Conservation (phyloP, 2,329 filamentous ascomycete species). For the Cercospora janseana region DNA sequence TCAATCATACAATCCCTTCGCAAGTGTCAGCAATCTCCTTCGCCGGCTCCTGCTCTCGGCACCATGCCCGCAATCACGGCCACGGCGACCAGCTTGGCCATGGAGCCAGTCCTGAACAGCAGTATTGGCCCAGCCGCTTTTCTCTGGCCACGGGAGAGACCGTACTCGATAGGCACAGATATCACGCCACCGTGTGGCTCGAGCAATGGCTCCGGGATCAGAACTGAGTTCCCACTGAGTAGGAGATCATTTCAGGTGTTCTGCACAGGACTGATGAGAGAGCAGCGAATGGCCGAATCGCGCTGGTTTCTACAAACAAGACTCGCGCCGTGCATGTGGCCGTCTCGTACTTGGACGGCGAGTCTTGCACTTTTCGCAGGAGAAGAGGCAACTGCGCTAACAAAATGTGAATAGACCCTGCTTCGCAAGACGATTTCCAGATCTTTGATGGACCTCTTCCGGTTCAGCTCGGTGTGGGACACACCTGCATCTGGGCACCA, state of each 20-base stretch:
- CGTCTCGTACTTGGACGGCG: conserved; percentile 52
- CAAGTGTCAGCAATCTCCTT: too few species aligned
- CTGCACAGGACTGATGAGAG: not conserved
- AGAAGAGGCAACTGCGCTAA: not conserved
- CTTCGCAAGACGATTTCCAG: conserved; percentile 42
- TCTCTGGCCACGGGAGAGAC: conserved; percentile 59
- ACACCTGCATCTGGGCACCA: conserved; percentile 47
- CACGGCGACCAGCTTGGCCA: not conserved
- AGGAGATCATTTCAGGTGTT: conserved; percentile 23
- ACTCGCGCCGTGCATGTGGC: conserved; percentile 56
- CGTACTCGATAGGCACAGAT: conserved; percentile 55
- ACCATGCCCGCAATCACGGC: too few species aligned
- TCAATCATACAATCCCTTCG: too few species aligned
- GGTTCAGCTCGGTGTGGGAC: conserved; percentile 45
- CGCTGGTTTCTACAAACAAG: conserved; percentile 58
- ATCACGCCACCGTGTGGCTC: conserved; percentile 60
- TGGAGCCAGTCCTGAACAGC: not conserved
- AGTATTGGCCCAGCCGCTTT: conserved; percentile 36
- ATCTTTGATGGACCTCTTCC: conserved; percentile 35
- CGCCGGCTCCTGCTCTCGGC: too few species aligned
- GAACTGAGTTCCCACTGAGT: conserved; percentile 59
- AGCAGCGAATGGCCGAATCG: conserved; percentile 54
- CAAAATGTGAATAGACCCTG: conserved; percentile 38
- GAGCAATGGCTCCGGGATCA: conserved; percentile 46
- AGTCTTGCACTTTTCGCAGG: not conserved